phyloP scores from a whole-genome alignment of 352 stramenopile species.

The Blastocystis hominis region DNA sequence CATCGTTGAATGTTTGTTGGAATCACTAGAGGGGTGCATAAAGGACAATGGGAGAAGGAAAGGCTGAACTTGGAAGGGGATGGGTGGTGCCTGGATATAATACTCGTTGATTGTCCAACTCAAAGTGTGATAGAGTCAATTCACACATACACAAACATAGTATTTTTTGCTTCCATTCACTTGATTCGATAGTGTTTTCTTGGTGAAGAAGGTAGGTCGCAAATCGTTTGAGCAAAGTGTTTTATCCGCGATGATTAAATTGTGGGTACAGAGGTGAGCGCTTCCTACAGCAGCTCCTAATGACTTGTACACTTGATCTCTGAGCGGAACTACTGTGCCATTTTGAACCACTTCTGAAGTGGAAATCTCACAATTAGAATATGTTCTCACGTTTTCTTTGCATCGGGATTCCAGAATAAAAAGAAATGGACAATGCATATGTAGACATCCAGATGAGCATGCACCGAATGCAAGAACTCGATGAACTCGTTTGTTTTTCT shows the following conservation, averaged over 20 bases:
- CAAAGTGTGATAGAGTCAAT: too few species aligned
- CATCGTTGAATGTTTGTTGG: too few species aligned
- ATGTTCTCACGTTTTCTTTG: neutral
- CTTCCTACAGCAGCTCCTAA: neutral
- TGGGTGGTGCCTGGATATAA: too few species aligned
- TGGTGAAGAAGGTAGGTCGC: neutral
- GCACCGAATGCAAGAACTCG: constrained; percentile 24
- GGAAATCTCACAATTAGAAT: neutral
- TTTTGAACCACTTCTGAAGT: too few species aligned
- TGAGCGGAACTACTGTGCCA: neutral
- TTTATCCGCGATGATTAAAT: neutral
- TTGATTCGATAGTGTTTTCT: neutral
- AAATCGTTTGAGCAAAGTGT: neutral
- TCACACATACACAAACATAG: too few species aligned
- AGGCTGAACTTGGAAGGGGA: neutral
- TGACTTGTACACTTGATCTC: constrained; percentile 54
- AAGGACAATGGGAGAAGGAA: neutral
- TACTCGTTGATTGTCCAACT: too few species aligned
- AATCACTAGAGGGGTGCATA: too few species aligned
- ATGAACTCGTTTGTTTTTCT: neutral
- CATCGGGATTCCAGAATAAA: neutral
- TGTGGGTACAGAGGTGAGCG: constrained; percentile 25
- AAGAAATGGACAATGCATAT: constrained; percentile 33
- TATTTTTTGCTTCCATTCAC: too few species aligned
- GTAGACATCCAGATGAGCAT: constrained; percentile 43